Percentiles rank a stretch among this genome's conserved stretches.
phyloP scores from a whole-genome alignment of 768 basidiomycete species.

The Termitomyces sp. region DNA sequence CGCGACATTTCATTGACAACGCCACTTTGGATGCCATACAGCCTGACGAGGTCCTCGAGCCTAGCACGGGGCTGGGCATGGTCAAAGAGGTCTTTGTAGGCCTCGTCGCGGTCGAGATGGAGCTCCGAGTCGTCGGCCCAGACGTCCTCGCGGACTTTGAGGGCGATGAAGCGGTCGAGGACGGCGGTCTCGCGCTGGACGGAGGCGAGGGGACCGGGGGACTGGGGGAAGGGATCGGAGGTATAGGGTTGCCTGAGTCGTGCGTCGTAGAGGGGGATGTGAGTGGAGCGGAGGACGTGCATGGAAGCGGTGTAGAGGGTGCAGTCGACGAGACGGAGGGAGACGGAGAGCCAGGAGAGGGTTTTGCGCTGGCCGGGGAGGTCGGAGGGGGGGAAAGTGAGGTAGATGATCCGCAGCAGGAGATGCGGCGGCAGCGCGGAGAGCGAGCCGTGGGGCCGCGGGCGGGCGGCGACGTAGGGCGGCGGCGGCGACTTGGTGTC shows the following conservation, averaged over 20 bases:
- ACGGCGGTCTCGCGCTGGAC: conserved; percentile 69
- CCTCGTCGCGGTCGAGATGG: conserved; percentile 72
- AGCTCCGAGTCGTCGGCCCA: conserved; percentile 71
- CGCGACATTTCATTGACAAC: no score
- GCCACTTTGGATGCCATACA: conserved; percentile 37
- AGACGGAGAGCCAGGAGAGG: conserved; percentile 65
- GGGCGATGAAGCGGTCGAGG: conserved; percentile 75
- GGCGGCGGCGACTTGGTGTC: conserved; percentile 28
- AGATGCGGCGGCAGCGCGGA: conserved; percentile 54
- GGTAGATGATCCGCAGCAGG: conserved; percentile 65
- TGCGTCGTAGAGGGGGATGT: conserved; percentile 60
- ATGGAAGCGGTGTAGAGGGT: conserved; percentile 76
- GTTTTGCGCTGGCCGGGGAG: conserved; percentile 54
- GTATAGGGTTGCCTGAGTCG: conserved; percentile 67
- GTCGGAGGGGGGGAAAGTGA: conserved; percentile 49
- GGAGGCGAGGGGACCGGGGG: conserved; percentile 2
- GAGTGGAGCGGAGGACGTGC: conserved; percentile 76
- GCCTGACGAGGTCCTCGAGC: conserved; percentile 68
- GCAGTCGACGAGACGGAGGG: conserved; percentile 62
- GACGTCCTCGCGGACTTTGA: conserved; percentile 79
- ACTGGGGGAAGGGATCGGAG: conserved; percentile 71
- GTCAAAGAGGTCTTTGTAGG: conserved; percentile 78
- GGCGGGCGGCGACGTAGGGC: conserved; percentile 20
- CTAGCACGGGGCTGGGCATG: conserved; percentile 69
- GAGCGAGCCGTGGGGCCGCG: conserved; percentile 17